These are phyloP conservation scores for Rosa chinensis DNA, from an alignment of 306 rosid genomes.

Conservation along the genomic window DNA sequence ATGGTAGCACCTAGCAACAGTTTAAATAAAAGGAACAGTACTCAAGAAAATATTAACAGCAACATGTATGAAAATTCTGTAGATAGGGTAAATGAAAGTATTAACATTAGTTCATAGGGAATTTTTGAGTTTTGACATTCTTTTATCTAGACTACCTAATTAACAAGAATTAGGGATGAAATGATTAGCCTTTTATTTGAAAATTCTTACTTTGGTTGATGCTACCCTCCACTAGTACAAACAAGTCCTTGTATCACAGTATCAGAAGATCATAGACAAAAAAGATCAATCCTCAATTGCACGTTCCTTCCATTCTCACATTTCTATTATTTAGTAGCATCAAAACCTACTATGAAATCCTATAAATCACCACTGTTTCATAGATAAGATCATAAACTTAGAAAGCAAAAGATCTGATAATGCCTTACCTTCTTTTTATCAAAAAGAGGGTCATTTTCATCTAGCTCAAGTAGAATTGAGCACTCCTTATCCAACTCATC, in stretches of 20 bases:
- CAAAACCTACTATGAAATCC: conserved; percentile 5
- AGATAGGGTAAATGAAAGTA: conserved; percentile 1
- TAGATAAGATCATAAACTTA: background rate
- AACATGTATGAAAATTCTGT: conserved; percentile 3
- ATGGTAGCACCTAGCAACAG: conserved; percentile 17
- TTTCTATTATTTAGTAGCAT: conserved; percentile 11
- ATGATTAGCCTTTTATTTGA: background rate
- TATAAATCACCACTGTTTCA: background rate
- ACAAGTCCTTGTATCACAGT: background rate
- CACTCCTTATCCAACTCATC: conserved; percentile 35
- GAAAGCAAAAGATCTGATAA: background rate
- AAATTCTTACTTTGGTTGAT: background rate
- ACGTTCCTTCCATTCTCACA: conserved; percentile 8
- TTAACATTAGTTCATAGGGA: background rate
- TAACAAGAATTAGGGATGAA: conserved; percentile 9
- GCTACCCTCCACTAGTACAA: background rate
- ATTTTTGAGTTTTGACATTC: background rate
- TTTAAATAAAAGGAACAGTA: conserved; percentile 7
- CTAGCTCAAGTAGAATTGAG: conserved; percentile 59
- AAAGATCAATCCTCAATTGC: background rate
- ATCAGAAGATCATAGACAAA: background rate
- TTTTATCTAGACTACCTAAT: conserved; percentile 23
- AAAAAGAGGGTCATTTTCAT: conserved; percentile 54
- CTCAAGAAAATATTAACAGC: background rate
- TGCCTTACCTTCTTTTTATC: conserved; percentile 62